Evolutionary conservation across 495 filamentous ascomycete species (phyloP).

Genomic region (Penicillium turbatum): DNA sequence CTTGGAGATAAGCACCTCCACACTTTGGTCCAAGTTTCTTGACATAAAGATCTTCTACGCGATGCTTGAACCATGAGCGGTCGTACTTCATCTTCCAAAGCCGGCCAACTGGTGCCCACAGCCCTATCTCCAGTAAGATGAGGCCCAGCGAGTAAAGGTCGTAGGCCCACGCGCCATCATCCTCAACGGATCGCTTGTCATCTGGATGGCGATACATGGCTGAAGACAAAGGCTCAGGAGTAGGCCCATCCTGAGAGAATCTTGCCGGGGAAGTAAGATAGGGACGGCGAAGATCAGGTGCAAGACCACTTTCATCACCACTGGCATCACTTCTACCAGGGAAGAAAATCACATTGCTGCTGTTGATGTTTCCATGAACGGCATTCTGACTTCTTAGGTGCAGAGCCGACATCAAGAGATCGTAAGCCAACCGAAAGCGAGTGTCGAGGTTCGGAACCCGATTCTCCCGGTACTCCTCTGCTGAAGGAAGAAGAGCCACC

Average conservation of each 20-base stretch:
- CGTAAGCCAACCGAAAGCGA: constrained; percentile 78
- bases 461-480: constrained; percentile 38
- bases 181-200: constrained; percentile 56
- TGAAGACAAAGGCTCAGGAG: constrained; percentile 46
- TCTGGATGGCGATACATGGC: constrained; percentile 76
- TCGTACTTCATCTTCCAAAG: constrained; percentile 65
- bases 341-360: constrained; percentile 77
- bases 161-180: constrained; percentile 54
- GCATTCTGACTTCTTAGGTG: constrained; percentile 71
- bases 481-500: constrained; percentile 47
- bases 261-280: constrained; percentile 78
- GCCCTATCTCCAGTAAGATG: constrained; percentile 77
- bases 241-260: constrained; percentile 63
- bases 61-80: constrained; percentile 57
- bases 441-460: constrained; percentile 63
- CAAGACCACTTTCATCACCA: constrained; percentile 38
- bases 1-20: constrained; percentile 72
- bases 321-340: constrained; percentile 42
- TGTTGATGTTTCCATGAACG: constrained; percentile 76
- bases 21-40: constrained; percentile 68
- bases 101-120: constrained; percentile 75
- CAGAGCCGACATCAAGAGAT: constrained; percentile 69
- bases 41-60: constrained; percentile 58
- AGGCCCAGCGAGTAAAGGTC: constrained; percentile 85
- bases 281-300: constrained; percentile 63